phyloP scores from a whole-genome alignment of 805 yeast species.

The Candida awuae region DNA sequence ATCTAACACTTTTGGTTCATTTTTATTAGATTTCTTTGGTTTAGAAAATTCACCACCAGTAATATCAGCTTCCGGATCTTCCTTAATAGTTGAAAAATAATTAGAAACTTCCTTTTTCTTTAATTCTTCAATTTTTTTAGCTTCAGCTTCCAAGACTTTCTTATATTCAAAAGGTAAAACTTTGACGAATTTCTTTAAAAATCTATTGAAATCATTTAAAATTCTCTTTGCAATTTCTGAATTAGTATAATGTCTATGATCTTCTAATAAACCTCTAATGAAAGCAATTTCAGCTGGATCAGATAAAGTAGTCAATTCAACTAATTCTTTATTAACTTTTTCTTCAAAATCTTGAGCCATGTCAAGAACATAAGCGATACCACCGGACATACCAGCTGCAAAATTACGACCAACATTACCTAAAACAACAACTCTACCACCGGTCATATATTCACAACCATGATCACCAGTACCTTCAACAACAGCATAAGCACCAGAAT shows the following conservation, averaged over 20 bases:
- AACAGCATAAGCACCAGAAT: slow-evolving; percentile 96
- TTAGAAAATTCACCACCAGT: slow-evolving; percentile 80
- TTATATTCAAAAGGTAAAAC: slow-evolving; percentile 90
- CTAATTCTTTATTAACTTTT: slow-evolving; percentile 73
- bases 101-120: slow-evolving; percentile 57
- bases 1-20: slow-evolving; percentile 83
- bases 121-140: slow-evolving; percentile 52
- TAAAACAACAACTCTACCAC: slow-evolving; percentile 92
- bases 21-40: slow-evolving; percentile 35
- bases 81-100: slow-evolving; percentile 63
- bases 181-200: slow-evolving; percentile 83
- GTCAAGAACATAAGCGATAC: slow-evolving; percentile 93
- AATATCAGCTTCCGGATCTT: slow-evolving; percentile 77
- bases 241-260: slow-evolving; percentile 89
- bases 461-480: slow-evolving; percentile 98
- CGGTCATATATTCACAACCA: slow-evolving; percentile 99
- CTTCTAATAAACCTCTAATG: slow-evolving; percentile 86
- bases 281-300: slow-evolving; percentile 93
- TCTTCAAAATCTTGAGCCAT: slow-evolving; percentile 86
- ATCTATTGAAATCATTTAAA: slow-evolving; percentile 78
- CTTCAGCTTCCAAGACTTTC: slow-evolving; percentile 76
- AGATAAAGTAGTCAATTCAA: slow-evolving; percentile 65
- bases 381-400: slow-evolving; percentile 99
- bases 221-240: slow-evolving; percentile 84
- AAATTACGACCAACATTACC: slow-evolving; percentile 89